A percentile compares a stretch with the other conserved stretches of the same genome.
These are phyloP conservation scores for Scheffersomyces lignicola DNA, from an alignment of 1,139 yeast genomes.

Conservation along the genomic window DNA sequence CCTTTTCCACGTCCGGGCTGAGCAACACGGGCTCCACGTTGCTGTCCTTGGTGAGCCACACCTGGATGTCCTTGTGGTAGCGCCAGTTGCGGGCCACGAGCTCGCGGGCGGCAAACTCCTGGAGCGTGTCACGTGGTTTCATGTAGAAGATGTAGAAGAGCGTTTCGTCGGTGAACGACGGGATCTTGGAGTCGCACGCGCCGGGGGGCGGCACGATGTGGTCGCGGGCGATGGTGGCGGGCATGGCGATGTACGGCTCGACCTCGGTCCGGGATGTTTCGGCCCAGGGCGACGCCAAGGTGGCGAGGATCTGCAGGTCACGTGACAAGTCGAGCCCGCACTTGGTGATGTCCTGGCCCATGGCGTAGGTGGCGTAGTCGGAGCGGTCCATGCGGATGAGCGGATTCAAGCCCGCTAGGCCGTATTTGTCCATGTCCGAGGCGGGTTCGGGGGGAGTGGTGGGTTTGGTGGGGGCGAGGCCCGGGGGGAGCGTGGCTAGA, in stretches of 20 bases:
- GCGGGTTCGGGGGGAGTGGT: slow-evolving; percentile 14
- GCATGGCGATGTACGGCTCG: slow-evolving; percentile 75
- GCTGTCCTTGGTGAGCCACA: slow-evolving; percentile 96
- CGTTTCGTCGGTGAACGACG: slow-evolving; percentile 85
- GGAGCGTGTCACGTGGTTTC: slow-evolving; percentile 89
- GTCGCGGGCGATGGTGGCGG: slow-evolving; percentile 55
- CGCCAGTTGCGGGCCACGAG: slow-evolving; percentile 92
- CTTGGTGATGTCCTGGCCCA: slow-evolving; percentile 80
- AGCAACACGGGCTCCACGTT: slow-evolving; percentile 86
- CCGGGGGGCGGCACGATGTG: slow-evolving; percentile 44
- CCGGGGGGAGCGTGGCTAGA: slow-evolving; percentile 32
- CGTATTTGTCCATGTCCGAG: slow-evolving; percentile 57
- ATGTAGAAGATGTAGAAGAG: slow-evolving; percentile 91
- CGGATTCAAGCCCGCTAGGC: slow-evolving; percentile 70
- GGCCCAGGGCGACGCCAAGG: slow-evolving; percentile 92
- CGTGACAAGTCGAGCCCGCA: slow-evolving; percentile 65
- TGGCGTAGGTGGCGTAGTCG: slow-evolving; percentile 69
- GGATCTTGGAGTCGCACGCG: slow-evolving; percentile 66
- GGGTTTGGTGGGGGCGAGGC: slow-evolving; percentile 19
- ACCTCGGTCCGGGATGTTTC: slow-evolving; percentile 89
- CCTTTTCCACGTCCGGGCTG: slow-evolving; percentile 85
- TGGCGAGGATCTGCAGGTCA: slow-evolving; percentile 55
- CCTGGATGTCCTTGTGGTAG: slow-evolving; percentile 91
- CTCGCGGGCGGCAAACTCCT: slow-evolving; percentile 92
- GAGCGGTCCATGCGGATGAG: slow-evolving; percentile 67